Evolutionary conservation across 495 filamentous ascomycete species (phyloP), one percentile per base, ranked within the genome.

Genomic region (Choiromyces venosus): DNA sequence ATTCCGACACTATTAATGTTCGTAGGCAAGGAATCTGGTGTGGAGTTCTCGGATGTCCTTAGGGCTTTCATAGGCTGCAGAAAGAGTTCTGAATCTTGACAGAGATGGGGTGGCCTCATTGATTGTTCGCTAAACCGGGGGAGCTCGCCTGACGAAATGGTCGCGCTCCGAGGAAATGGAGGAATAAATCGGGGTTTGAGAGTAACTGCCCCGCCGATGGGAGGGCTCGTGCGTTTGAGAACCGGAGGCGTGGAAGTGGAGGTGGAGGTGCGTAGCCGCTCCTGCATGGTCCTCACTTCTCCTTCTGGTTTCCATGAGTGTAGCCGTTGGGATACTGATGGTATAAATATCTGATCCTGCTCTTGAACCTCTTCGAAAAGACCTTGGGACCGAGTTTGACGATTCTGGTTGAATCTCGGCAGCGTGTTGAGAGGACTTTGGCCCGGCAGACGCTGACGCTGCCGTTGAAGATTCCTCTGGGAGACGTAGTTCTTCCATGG

Each of bases 31-130:
- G 74, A 66, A 77, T 37, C 38, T 9, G 38, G 52, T 5, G 44
- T 21, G 0, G 52, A 16, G 2, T 38, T 29, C 25, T n/a, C 33
- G n/a, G 66, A 44, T 0, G 46, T 35, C n/a, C 10, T 25, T 44
- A 42, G 16, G 46, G 33, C 44, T 35, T 56, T 40, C n/a, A 42
- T 38, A 19, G 74, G 64, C 66, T 77, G 66, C 42, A 77, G 72
- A 56, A 77, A 77, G n/a, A 77, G 61, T 46, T 77, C 75, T 12
- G 75, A 77, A 61, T 71, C 74, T 39, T 77, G 75, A 19, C 72
- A 73, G 35, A 77, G 75, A 29, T 73, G 75, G n/a, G 69, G 75
- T n/a, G 66, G 69, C 74, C 70, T 67, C 52, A 29, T 9, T 33
- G 52, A 61, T 12, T 33, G 10, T 61, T 61, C 12, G 52, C 25